Conservation (phyloP, 2,329 filamentous ascomycete species). For the Apiospora marii region DNA sequence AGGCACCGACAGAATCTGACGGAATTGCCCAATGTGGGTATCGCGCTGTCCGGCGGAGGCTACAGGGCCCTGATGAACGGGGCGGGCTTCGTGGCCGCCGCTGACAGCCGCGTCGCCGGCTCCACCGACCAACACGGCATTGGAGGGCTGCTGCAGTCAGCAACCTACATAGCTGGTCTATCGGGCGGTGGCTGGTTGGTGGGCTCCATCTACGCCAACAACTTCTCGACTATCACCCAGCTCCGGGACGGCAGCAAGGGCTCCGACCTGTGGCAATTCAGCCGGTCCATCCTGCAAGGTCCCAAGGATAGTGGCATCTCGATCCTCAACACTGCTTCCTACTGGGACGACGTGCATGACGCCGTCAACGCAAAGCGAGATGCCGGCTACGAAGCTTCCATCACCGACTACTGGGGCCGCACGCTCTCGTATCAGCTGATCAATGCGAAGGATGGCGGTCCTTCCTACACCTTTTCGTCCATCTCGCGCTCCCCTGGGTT, state of each 20-base stretch:
- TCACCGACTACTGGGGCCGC: conserved; percentile 80
- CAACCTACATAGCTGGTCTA: conserved; percentile 77
- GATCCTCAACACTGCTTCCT: conserved; percentile 48
- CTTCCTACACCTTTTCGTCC: conserved; percentile 77
- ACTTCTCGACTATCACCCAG: conserved; percentile 70
- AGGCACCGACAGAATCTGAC: conserved; percentile 71
- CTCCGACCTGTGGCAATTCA: conserved; percentile 47
- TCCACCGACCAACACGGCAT: conserved; percentile 67
- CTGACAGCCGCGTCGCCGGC: conserved; percentile 69
- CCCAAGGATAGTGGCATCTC: conserved; percentile 38
- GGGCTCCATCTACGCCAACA: conserved; percentile 77
- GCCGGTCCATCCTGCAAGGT: conserved; percentile 46
- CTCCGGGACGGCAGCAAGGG: conserved; percentile 40
- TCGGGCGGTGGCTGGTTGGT: conserved; percentile 81
- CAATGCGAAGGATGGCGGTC: conserved; percentile 70
- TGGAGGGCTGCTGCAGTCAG: conserved; percentile 71
- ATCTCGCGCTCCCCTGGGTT: conserved; percentile 72
- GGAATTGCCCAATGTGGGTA: conserved; percentile 58
- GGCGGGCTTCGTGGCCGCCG: conserved; percentile 72
- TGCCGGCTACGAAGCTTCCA: conserved; percentile 69
- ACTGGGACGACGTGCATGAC: conserved; percentile 67
- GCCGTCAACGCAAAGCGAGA: conserved; percentile 67
- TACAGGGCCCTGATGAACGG: conserved; percentile 77
- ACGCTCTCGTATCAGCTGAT: conserved; percentile 76
- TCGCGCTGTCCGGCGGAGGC: conserved; percentile 76